A percentile compares a stretch with the other conserved stretches of the same genome.
Evolutionary conservation across 2,329 filamentous ascomycete species (phyloP).

Genomic region (Paecilomyces niveus): DNA sequence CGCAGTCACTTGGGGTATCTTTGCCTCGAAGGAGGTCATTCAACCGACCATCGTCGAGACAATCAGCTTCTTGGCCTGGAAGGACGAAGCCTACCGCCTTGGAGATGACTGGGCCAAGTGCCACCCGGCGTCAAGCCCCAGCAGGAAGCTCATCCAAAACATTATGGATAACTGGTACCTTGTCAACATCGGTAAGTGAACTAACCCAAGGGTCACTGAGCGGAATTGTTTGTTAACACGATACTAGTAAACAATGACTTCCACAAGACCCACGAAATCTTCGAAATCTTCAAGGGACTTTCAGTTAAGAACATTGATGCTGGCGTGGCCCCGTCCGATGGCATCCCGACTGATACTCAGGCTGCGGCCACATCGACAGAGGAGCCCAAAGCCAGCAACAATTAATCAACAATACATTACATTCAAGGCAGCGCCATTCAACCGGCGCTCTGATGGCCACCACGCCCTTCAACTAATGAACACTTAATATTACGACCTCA

Average conservation of each 20-base stretch:
- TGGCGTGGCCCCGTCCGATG: constrained; percentile 17
- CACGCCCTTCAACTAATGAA: neutral
- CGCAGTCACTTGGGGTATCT: constrained; percentile 98
- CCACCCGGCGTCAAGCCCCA: constrained; percentile 68
- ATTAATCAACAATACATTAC: constrained; percentile 5
- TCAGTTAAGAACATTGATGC: constrained; percentile 29
- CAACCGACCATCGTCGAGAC: constrained; percentile 99
- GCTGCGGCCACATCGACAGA: constrained; percentile 9
- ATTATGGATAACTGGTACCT: constrained; percentile 90
- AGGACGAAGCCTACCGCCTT: constrained; percentile 91
- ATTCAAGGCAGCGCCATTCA: neutral
- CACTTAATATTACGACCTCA: neutral
- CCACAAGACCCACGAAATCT: constrained; percentile 74
- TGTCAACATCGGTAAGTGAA: constrained; percentile 77
- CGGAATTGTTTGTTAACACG: constrained; percentile 13
- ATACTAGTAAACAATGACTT: constrained; percentile 92
- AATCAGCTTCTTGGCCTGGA: constrained; percentile 96
- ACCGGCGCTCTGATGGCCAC: neutral
- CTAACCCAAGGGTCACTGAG: neutral
- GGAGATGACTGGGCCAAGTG: constrained; percentile 93
- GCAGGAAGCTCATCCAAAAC: constrained; percentile 68
- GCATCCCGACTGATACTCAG: constrained; percentile 3
- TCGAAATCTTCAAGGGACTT: constrained; percentile 76
- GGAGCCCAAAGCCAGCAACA: constrained; percentile 12
- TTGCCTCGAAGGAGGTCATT: constrained; percentile 98